A percentile compares a stretch with the other conserved stretches of the same genome.
phyloP scores from a whole-genome alignment of 2,329 filamentous ascomycete genomes.

The Cytospora paraplurivora region DNA sequence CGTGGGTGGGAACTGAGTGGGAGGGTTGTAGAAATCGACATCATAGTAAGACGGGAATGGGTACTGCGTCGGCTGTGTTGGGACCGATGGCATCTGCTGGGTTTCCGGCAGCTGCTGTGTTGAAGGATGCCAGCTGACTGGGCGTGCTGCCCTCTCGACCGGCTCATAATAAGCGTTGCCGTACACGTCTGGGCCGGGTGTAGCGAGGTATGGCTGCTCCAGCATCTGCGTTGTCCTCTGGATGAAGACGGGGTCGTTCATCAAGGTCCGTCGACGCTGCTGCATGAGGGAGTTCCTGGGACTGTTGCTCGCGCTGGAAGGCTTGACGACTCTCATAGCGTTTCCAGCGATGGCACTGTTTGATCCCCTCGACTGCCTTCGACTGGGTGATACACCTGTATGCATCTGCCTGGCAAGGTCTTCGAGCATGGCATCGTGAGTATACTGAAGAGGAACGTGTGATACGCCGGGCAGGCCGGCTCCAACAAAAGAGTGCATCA shows the following conservation, averaged over 20 bases:
- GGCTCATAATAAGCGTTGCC: slow-evolving; percentile 38
- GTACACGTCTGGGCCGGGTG: slow-evolving; percentile 38
- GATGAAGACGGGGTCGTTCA: slow-evolving; percentile 51
- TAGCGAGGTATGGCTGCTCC: slow-evolving; percentile 46
- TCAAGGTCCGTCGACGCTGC: slow-evolving; percentile 58
- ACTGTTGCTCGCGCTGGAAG: slow-evolving; percentile 69
- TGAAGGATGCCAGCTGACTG: slow-evolving; percentile 76
- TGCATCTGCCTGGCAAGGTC: slow-evolving; percentile 54
- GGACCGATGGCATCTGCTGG: slow-evolving; percentile 35
- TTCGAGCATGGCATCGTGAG: slow-evolving; percentile 50
- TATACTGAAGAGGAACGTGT: slow-evolving; percentile 36
- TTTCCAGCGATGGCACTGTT: slow-evolving; percentile 52
- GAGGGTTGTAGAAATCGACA: slow-evolving; percentile 42
- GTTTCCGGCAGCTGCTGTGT: slow-evolving; percentile 49
- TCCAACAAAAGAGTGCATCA: slow-evolving; percentile 41
- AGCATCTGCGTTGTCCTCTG: slow-evolving; percentile 51
- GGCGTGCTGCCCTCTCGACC: slow-evolving; percentile 51
- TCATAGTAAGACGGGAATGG: slow-evolving; percentile 45
- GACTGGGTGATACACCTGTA: slow-evolving; percentile 46
- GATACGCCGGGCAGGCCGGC: slow-evolving; percentile 37
- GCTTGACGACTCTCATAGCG: slow-evolving; percentile 64
- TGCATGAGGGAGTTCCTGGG: slow-evolving; percentile 56
- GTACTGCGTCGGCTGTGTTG: slow-evolving; percentile 42
- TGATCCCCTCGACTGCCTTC: slow-evolving; percentile 52
- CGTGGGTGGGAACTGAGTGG: slow-evolving; percentile 51